phyloP scores from a whole-genome alignment of 2,329 filamentous ascomycete species.

The Rutstroemia sp. region DNA sequence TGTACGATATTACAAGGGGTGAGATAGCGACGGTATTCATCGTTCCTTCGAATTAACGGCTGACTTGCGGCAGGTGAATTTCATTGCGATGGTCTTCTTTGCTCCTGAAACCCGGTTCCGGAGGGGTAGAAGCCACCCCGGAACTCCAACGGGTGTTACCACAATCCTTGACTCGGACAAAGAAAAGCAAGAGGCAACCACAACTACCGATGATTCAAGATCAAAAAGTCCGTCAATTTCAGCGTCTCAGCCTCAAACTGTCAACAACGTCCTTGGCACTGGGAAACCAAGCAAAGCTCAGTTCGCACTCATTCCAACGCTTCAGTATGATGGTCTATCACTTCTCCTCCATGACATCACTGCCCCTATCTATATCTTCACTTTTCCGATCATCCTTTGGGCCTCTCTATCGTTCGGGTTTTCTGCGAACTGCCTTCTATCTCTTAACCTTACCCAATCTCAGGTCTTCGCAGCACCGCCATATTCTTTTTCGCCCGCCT shows the following conservation, averaged over 20 bases:
- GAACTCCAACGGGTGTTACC: background rate
- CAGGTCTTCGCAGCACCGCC: slow-evolving; percentile 48
- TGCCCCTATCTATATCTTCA: slow-evolving; percentile 31
- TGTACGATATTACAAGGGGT: slow-evolving; percentile 9
- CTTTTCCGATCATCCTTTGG: slow-evolving; percentile 55
- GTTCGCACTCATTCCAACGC: background rate
- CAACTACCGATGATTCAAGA: background rate
- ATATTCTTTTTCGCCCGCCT: slow-evolving; percentile 43
- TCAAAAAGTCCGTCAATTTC: too few species aligned
- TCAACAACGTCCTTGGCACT: background rate
- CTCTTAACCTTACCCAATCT: slow-evolving; percentile 47
- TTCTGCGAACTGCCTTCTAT: slow-evolving; percentile 46
- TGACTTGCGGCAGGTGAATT: background rate
- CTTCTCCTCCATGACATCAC: background rate
- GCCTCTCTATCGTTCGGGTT: slow-evolving; percentile 53
- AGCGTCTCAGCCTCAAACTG: too few species aligned
- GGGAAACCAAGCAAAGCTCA: background rate
- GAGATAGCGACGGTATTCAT: background rate
- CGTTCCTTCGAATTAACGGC: background rate
- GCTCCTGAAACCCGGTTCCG: background rate
- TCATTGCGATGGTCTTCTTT: background rate
- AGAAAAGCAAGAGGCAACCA: background rate
- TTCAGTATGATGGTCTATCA: background rate
- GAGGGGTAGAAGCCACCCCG: background rate
- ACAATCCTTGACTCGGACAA: background rate